A percentile compares a stretch with the other conserved stretches of the same genome.
Conservation (phyloP, 306 rosid genomes). For the Rosa persica region DNA sequence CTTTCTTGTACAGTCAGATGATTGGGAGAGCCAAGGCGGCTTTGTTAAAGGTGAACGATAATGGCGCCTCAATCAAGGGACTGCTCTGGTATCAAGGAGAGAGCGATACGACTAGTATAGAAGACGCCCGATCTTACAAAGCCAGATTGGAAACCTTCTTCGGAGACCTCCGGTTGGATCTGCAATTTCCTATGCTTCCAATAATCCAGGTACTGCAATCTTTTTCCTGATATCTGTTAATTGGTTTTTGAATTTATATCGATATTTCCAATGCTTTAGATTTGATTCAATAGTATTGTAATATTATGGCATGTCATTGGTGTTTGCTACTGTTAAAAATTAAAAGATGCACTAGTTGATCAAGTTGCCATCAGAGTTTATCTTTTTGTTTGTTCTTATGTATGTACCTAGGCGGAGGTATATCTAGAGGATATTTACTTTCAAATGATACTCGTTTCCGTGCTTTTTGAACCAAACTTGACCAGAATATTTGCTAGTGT, state of each 20-base stretch:
- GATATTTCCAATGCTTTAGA: not conserved
- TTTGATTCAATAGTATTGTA: not conserved
- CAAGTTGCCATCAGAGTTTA: not conserved
- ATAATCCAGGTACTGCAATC: constrained; percentile 54
- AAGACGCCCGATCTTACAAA: constrained; percentile 49
- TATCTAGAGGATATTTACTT: not conserved
- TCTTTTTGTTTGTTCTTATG: not conserved
- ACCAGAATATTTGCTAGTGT: too few species aligned
- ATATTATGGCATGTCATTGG: not conserved
- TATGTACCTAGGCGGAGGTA: not conserved
- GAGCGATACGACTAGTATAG: constrained; percentile 42
- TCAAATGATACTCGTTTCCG: not conserved
- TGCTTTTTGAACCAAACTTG: too few species aligned
- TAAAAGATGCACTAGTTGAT: not conserved
- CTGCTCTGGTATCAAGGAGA: constrained; percentile 89
- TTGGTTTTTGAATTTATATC: not conserved
- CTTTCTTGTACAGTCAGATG: constrained; percentile 52
- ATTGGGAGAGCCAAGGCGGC: constrained; percentile 52
- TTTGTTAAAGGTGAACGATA: constrained; percentile 19
- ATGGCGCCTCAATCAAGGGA: constrained; percentile 45
- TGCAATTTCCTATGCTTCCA: constrained; percentile 68
- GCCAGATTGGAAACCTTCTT: constrained; percentile 49
- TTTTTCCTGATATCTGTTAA: not conserved
- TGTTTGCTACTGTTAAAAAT: not conserved
- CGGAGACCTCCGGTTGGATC: constrained; percentile 53